Percentiles rank a stretch among this genome's conserved stretches.
Conservation (phyloP, 164 flowering plant genomes). For the Liquidambar formosana region DNA sequence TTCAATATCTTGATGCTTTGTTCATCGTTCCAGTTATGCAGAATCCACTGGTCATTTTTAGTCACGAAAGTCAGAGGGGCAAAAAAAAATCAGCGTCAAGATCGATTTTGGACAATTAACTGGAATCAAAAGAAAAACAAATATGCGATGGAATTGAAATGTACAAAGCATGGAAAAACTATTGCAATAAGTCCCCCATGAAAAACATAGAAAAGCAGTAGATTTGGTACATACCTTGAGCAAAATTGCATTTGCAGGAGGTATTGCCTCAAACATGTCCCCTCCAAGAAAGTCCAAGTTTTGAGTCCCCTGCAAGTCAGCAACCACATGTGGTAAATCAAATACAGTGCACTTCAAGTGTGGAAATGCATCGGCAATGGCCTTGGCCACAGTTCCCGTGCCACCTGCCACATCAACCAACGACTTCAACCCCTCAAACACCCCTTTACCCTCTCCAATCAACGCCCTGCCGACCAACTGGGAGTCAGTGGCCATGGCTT, state of each 20-base stretch:
- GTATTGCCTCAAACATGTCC: no score
- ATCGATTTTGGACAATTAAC: background rate
- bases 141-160: no score
- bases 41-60: slow-evolving; percentile 41
- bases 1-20: no score
- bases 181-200: no score
- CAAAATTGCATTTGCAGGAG: slow-evolving; percentile 28
- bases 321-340: no score
- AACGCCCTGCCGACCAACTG: slow-evolving; percentile 6
- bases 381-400: no score
- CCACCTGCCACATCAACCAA: slow-evolving; percentile 33
- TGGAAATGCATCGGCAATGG: slow-evolving; percentile 26
- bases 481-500: slow-evolving; percentile 24
- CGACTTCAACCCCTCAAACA: slow-evolving; percentile 24
- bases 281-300: no score
- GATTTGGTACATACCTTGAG: no score
- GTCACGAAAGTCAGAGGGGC: background rate
- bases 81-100: background rate
- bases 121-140: no score
- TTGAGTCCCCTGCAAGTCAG: slow-evolving; percentile 6
- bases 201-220: no score
- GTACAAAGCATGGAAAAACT: no score
- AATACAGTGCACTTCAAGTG: slow-evolving; percentile 21
- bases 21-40: slow-evolving; percentile 49
- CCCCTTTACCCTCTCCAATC: slow-evolving; percentile 12